These are phyloP conservation scores for Lasiosphaeria ovina DNA, from an alignment of 495 filamentous ascomycete species.

Conservation along the genomic window DNA sequence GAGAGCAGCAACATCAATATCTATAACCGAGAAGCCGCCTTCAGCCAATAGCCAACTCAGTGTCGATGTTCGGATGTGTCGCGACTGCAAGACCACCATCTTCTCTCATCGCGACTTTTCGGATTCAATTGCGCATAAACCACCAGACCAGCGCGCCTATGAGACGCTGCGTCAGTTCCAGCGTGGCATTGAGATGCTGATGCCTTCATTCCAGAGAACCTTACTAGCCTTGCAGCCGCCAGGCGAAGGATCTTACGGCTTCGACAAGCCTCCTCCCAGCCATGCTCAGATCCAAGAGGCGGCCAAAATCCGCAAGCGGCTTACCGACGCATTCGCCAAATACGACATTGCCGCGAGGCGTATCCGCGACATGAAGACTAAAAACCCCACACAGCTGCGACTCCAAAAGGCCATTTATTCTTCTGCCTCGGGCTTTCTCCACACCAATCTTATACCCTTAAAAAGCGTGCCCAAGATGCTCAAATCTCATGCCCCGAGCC, in stretches of 20 bases:
- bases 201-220: constrained; percentile 84
- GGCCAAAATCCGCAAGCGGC: constrained; percentile 82
- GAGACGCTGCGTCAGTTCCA: constrained; percentile 88
- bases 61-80: constrained; percentile 86
- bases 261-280: constrained; percentile 65
- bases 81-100: constrained; percentile 78
- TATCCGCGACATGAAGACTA: constrained; percentile 71
- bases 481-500: constrained; percentile 47
- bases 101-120: constrained; percentile 84
- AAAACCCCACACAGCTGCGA: constrained; percentile 68
- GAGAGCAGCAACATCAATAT: constrained; percentile 30
- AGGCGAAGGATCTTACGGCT: constrained; percentile 52
- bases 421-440: constrained; percentile 79
- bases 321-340: constrained; percentile 87
- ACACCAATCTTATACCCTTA: constrained; percentile 88
- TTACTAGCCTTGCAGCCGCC: constrained; percentile 53
- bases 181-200: constrained; percentile 75
- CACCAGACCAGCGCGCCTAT: constrained; percentile 77
- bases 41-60: constrained; percentile 51
- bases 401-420: constrained; percentile 85
- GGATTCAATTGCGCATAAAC: constrained; percentile 62
- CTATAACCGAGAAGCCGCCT: constrained; percentile 58
- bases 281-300: constrained; percentile 79
- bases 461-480: constrained; percentile 82
- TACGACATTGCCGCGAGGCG: constrained; percentile 83